Evolutionary conservation across 495 filamentous ascomycete species (phyloP).

Genomic region (Clohesyomyces aquaticus): DNA sequence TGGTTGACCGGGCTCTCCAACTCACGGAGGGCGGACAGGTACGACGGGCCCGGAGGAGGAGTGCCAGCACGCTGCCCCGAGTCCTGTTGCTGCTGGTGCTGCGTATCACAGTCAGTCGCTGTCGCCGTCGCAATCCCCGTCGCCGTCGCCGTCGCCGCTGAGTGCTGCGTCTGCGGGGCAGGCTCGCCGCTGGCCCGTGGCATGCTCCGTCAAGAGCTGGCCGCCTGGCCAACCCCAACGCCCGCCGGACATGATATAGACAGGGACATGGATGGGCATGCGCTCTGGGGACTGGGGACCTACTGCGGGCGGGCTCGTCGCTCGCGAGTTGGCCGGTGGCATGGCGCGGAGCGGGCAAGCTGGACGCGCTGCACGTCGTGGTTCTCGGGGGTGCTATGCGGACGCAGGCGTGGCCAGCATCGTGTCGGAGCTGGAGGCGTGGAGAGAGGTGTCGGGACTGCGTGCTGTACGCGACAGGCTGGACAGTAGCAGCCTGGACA

Average conservation of each 20-base stretch:
- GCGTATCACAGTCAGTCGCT: conserved; percentile 12
- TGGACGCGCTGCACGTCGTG: background rate
- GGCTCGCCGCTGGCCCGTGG: background rate
- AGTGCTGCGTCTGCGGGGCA: background rate
- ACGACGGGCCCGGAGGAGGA: conserved; percentile 44
- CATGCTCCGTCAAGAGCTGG: too few relatives aligned
- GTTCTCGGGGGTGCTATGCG: background rate
- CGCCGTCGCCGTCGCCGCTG: background rate
- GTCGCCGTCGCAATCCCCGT: too few relatives aligned
- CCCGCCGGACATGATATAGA: too few relatives aligned
- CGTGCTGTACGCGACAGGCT: too few relatives aligned
- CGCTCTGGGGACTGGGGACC: conserved; percentile 7
- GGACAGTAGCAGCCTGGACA: too few relatives aligned
- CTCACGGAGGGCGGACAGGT: conserved; percentile 43
- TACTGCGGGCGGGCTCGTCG: conserved; percentile 28
- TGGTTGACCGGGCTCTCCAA: conserved; percentile 46
- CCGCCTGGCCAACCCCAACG: too few relatives aligned
- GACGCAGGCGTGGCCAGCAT: conserved; percentile 5
- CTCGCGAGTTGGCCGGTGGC: conserved; percentile 37
- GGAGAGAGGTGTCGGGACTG: too few relatives aligned
- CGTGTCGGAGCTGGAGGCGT: background rate
- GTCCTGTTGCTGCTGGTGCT: too few relatives aligned
- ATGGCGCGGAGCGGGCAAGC: conserved; percentile 23
- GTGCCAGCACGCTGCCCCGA: conserved; percentile 29
- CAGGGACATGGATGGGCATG: too few relatives aligned